Conservation (phyloP, 805 yeast species). For the Kodamaea jinghongensis region DNA sequence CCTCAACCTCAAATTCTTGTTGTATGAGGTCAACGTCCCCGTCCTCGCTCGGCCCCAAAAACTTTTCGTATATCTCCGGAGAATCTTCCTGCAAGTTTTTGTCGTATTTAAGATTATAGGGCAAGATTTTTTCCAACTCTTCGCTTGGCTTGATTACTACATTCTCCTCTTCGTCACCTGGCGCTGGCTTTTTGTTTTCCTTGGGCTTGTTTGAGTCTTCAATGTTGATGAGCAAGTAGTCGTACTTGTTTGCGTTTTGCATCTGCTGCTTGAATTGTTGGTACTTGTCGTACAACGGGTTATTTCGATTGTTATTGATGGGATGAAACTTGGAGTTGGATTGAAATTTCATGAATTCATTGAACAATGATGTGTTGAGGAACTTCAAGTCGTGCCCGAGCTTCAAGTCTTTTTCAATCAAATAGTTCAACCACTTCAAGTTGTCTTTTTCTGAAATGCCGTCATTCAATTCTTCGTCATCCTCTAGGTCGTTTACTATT, state of each 20-base stretch:
- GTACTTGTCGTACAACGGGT: constrained; percentile 15
- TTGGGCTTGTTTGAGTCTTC: constrained; percentile 18
- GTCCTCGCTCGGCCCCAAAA: constrained; percentile 1
- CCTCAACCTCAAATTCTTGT: constrained; percentile 10
- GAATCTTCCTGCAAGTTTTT: constrained; percentile 23
- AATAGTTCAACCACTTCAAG: constrained; percentile 37
- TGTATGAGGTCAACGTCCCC: constrained; percentile 5
- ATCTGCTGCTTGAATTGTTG: constrained; percentile 22
- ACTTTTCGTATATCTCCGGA: constrained; percentile 19
- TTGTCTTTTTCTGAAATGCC: constrained; percentile 23
- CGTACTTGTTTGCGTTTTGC: constrained; percentile 26
- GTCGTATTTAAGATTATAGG: constrained; percentile 33
- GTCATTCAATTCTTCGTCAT: constrained; percentile 23
- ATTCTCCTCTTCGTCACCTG: constrained; percentile 6
- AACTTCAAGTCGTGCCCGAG: constrained; percentile 39
- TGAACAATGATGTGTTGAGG: constrained; percentile 26
- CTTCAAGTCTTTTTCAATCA: constrained; percentile 32
- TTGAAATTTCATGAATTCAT: constrained; percentile 27
- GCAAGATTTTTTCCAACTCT: constrained; percentile 23
- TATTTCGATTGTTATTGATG: constrained; percentile 16
- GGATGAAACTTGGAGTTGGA: constrained; percentile 31
- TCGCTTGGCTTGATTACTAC: constrained; percentile 19
- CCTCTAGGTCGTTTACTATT: constrained; percentile 12
- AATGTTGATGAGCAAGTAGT: constrained; percentile 26
- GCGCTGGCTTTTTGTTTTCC: constrained; percentile 1